A percentile compares a stretch with the other conserved stretches of the same genome.
These are phyloP conservation scores for Sclerotinia subarctica DNA, from an alignment of 2,329 filamentous ascomycete genomes.

Conservation along the genomic window DNA sequence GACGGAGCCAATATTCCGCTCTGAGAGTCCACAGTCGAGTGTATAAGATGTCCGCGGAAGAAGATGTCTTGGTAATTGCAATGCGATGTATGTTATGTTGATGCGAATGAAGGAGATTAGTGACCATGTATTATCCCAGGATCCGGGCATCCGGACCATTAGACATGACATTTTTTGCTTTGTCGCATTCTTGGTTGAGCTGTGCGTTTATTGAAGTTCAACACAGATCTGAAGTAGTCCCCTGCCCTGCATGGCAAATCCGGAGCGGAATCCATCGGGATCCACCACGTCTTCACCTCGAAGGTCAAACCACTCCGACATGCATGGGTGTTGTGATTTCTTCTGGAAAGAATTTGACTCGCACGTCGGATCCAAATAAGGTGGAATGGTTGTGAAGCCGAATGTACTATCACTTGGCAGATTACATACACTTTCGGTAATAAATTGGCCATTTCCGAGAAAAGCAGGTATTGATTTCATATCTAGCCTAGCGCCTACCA, in stretches of 20 bases:
- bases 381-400: background rate
- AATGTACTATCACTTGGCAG: background rate
- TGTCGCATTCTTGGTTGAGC: background rate
- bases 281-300: background rate
- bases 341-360: conserved; percentile 4
- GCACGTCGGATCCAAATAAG: background rate
- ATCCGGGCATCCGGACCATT: background rate
- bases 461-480: background rate
- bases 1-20: background rate
- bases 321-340: background rate
- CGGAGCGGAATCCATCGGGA: background rate
- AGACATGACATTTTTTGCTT: background rate
- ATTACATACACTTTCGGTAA: background rate
- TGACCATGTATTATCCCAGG: background rate
- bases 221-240: background rate
- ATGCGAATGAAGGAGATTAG: background rate
- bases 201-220: background rate
- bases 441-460: background rate
- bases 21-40: background rate
- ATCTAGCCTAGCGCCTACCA: background rate
- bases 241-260: background rate
- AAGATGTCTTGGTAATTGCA: background rate
- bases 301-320: background rate
- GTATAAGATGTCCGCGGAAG: conserved; percentile 9
- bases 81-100: background rate